Base-by-base conservation (phyloP, 352 stramenopile genomes). In the Pythium aphanidermatum region DNA sequence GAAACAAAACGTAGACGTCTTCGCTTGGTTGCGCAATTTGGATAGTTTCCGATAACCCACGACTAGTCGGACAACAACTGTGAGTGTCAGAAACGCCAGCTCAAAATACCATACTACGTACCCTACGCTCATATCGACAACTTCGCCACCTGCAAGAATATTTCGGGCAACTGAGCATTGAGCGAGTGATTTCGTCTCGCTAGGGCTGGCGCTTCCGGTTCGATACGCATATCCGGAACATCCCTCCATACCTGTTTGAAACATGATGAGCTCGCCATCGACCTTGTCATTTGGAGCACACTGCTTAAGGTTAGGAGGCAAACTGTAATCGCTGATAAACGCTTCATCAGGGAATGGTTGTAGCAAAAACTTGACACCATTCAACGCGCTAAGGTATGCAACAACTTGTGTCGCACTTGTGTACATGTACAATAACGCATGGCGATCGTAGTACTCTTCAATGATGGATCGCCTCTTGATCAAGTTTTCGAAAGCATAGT, bases 401-500 rank as follows among this genome's bases (percentile, higher is more conserved):
- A 68, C 48, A 21, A 88, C 72, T 47, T 65, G 63, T 3, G 59
- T 63, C 5, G 76, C 72, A 17, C 61, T 63, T 25, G 63, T 57
- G 55, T 92, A 92, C n/a, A 74, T 70, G 46, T 69, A 86, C 17
- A 92, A 38, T 28, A 89, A 40, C 11, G 74, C 76, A 25, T 64
- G 63, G 1, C 55, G 49, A 14, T 83, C 57, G 52, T 86, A 92
- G 40, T 75, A 89, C 21, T 57, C 74, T 21, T 86, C 76, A 21
- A 89, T 60, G 1, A 85, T 23, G 21, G 56, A 39, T 13, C 74
- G 66, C 16, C 79, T 55, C 52, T 92, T 92, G 46, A 48, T 77
- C 34, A 92, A 33, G 35, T 92, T 92, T 64, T 92, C 79, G 21
- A 92, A 76, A 1, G 74, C 79, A 23, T 71, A 72, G 27, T 86